Base-by-base conservation (phyloP, 495 filamentous ascomycete species). In the Penicillium subrubescens region DNA sequence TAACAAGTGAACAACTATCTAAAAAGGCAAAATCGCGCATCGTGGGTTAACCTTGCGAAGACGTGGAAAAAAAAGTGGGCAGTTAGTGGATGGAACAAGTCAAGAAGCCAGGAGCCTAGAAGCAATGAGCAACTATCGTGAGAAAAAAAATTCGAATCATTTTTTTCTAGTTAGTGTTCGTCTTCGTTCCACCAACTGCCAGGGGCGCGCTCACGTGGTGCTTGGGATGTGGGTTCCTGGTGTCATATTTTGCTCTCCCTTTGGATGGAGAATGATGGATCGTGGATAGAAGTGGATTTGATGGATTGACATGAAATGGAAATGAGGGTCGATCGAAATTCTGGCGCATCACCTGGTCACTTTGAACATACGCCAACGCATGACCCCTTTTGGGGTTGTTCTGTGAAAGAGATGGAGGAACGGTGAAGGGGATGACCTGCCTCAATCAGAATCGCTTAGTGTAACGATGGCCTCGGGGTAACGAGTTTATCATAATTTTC, bases 181-280 rank as follows among this genome's bases (percentile, higher is more conserved):
- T 25, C 34, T 46, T 46, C 21, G 29, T 57, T 64, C 66, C 56
- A 66, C 69, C 69, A 71, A 71, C 64, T 65, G 63, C 59, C 70
- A 73, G 71, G 71, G 68, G 68, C 59, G 64, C 57, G 11, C 71
- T 73, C 71, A 73, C 71, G 71, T 73, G 71, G 65, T 73, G 7
- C 63, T 57, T 17, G 37, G 46, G 35, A 50, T 54, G 64, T 67
- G 64, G 65, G 51, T 65, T 67, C 60, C 53, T 61, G 35, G 43
- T 31, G 53, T 5, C 51, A 60, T 62, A 58, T 64, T 66, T 71
- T 57, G 62, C 59, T n/a, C 21, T 25, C 48, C 8, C 7, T 23
- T 25, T 12, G 12, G n/a, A 29, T 3, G 10, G 25, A 12, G 11
- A 19, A 6, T 19, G 43, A 46, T 19, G 48, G 27, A 51, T 11